Evolutionary conservation across 2,329 filamentous ascomycete species (phyloP).

Genomic region (Geosmithia putterillii): DNA sequence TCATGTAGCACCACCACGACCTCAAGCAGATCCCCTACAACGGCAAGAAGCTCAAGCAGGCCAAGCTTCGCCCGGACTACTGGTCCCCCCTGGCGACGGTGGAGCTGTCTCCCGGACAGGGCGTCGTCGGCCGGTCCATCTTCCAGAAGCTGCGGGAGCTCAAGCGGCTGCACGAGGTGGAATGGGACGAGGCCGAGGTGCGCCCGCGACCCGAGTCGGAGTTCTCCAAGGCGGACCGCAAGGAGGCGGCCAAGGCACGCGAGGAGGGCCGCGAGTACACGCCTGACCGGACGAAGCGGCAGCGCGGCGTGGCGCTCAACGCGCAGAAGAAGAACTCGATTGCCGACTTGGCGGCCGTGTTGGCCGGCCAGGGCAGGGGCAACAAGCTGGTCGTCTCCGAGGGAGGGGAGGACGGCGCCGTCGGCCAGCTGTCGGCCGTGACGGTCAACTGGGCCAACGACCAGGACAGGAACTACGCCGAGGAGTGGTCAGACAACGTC

Average conservation of each 20-base stretch:
- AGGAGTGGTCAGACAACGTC: slow-evolving; percentile 39
- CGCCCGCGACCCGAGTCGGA: slow-evolving; percentile 23
- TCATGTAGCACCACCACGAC: slow-evolving; percentile 26
- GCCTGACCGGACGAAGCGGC: slow-evolving; percentile 20
- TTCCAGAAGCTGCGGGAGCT: slow-evolving; percentile 55
- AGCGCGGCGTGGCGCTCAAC: slow-evolving; percentile 40
- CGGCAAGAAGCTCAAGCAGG: slow-evolving; percentile 53
- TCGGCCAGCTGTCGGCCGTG: slow-evolving; percentile 20
- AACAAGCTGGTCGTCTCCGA: slow-evolving; percentile 27
- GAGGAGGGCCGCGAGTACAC: slow-evolving; percentile 17
- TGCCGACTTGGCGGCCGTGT: slow-evolving; percentile 50
- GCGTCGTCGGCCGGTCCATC: slow-evolving; percentile 42
- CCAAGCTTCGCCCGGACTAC: slow-evolving; percentile 54
- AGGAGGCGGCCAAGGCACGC: slow-evolving; percentile 16
- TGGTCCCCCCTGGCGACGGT: slow-evolving; percentile 51
- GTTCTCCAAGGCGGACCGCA: slow-evolving; percentile 18
- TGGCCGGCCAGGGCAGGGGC: slow-evolving; percentile 37
- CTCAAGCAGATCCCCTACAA: slow-evolving; percentile 51
- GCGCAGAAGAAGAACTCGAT: slow-evolving; percentile 49
- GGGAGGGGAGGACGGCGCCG: slow-evolving; percentile 13
- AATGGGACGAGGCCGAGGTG: slow-evolving; percentile 40
- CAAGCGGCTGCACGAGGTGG: slow-evolving; percentile 47
- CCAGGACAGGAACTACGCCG: slow-evolving; percentile 31
- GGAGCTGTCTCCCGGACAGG: slow-evolving; percentile 39
- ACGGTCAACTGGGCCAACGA: slow-evolving; percentile 40